These are phyloP conservation scores for Euptelea pleiosperma DNA, from an alignment of 164 flowering plant genomes.

Conservation along the genomic window DNA sequence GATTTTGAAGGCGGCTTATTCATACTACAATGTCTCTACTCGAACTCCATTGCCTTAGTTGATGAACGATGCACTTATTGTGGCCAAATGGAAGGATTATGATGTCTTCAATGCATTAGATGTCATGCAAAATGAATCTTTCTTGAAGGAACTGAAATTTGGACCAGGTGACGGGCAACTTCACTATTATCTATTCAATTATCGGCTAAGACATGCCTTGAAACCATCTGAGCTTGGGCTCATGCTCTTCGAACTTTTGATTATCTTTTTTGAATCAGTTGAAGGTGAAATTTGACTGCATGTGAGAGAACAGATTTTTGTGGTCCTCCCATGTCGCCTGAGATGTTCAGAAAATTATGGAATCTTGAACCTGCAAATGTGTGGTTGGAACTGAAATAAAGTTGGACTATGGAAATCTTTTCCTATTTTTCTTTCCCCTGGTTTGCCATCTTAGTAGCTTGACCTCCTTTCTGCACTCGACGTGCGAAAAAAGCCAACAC, in stretches of 20 bases:
- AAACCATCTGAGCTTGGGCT: slow-evolving; percentile 54
- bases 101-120: slow-evolving; percentile 59
- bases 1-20: slow-evolving; percentile 50
- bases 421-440: too few relatives aligned
- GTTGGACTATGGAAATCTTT: too few relatives aligned
- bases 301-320: too few relatives aligned
- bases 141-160: slow-evolving; percentile 51
- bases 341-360: too few relatives aligned
- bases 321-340: too few relatives aligned
- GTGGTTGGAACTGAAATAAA: too few relatives aligned
- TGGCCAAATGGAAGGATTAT: slow-evolving; percentile 44
- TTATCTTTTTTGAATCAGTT: neutral
- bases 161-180: slow-evolving; percentile 61
- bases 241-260: slow-evolving; percentile 25
- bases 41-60: slow-evolving; percentile 51
- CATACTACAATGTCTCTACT: slow-evolving; percentile 48
- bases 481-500: too few relatives aligned
- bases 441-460: too few relatives aligned
- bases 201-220: slow-evolving; percentile 35
- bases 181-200: slow-evolving; percentile 55
- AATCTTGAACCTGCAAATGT: too few relatives aligned
- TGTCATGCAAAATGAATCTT: slow-evolving; percentile 47
- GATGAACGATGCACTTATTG: slow-evolving; percentile 55
- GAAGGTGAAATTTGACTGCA: neutral
- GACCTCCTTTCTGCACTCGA: too few relatives aligned